Evolutionary conservation across 768 basidiomycete genomes (phyloP).

Genomic region (Daedalea quercina): DNA sequence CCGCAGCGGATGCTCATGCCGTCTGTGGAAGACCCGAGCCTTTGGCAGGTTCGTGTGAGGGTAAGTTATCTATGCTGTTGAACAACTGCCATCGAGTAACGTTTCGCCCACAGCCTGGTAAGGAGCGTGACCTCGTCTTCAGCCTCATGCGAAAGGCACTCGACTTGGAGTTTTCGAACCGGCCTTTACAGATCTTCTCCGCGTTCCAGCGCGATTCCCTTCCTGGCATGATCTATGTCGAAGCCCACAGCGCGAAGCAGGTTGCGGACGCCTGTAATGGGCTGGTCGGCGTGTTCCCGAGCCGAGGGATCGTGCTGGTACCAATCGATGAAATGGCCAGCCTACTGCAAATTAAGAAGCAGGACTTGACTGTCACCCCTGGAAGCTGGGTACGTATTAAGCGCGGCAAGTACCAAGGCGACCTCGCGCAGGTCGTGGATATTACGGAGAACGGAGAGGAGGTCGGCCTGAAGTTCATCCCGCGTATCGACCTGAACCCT

Average conservation of each 20-base stretch:
- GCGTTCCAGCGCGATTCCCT: conserved; percentile 96
- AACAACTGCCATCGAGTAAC: neutral
- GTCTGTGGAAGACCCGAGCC: conserved; percentile 87
- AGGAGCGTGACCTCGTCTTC: conserved; percentile 89
- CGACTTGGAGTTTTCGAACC: conserved; percentile 70
- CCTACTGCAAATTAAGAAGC: conserved; percentile 91
- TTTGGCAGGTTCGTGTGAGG: conserved; percentile 95
- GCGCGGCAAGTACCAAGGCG: conserved; percentile 89
- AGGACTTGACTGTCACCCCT: conserved; percentile 74
- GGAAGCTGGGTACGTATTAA: conserved; percentile 95
- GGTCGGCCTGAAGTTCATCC: conserved; percentile 88
- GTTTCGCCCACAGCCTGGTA: conserved; percentile 55
- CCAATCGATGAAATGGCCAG: conserved; percentile 99
- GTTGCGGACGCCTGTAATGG: conserved; percentile 83
- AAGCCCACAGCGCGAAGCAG: conserved; percentile 82
- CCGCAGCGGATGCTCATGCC: conserved; percentile 95
- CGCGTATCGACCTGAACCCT: conserved; percentile 95
- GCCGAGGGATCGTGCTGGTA: conserved; percentile 76
- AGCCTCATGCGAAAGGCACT: conserved; percentile 93
- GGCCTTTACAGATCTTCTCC: conserved; percentile 81
- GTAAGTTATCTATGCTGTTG: conserved; percentile 32
- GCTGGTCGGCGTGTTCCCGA: conserved; percentile 87
- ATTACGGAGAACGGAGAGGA: conserved; percentile 91
- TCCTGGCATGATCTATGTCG: conserved; percentile 94
- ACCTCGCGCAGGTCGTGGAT: conserved; percentile 93